phyloP scores from a whole-genome alignment of 495 filamentous ascomycete species.

The Cudoniella acicularis region DNA sequence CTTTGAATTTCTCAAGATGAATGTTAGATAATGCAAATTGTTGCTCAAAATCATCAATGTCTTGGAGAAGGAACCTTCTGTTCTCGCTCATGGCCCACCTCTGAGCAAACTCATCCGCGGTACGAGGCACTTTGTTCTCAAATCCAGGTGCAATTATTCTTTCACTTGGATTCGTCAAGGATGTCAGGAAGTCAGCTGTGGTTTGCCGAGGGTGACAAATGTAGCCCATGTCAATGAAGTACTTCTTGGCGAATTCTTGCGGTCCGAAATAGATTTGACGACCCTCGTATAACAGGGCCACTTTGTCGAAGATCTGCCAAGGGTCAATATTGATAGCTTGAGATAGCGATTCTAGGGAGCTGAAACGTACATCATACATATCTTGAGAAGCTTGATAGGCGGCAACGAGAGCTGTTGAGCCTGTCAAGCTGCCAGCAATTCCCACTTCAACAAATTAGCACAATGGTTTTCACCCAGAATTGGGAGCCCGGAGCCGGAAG shows the following conservation, averaged over 20 bases:
- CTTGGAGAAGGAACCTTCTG: constrained; percentile 54
- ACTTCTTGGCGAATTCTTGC: constrained; percentile 49
- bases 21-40: constrained; percentile 58
- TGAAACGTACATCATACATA: constrained; percentile 50
- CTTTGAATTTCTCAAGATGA: constrained; percentile 62
- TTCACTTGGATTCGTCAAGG: constrained; percentile 62
- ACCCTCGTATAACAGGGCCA: constrained; percentile 60
- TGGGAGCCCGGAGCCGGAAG: no score
- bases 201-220: constrained; percentile 49
- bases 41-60: constrained; percentile 65
- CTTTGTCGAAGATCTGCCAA: constrained; percentile 49
- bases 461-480: no score
- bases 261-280: constrained; percentile 64
- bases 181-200: constrained; percentile 68
- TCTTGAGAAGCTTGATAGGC: constrained; percentile 30
- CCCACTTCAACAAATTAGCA: no score
- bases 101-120: constrained; percentile 65
- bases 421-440: constrained; percentile 43
- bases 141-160: constrained; percentile 56
- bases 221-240: constrained; percentile 59
- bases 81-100: constrained; percentile 70
- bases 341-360: constrained; percentile 56
- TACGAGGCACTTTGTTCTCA: constrained; percentile 60
- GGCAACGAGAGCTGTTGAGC: constrained; percentile 46
- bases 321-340: constrained; percentile 45